Base-by-base conservation (phyloP, 164 flowering plant species). In the Magnolia changhungtana region DNA sequence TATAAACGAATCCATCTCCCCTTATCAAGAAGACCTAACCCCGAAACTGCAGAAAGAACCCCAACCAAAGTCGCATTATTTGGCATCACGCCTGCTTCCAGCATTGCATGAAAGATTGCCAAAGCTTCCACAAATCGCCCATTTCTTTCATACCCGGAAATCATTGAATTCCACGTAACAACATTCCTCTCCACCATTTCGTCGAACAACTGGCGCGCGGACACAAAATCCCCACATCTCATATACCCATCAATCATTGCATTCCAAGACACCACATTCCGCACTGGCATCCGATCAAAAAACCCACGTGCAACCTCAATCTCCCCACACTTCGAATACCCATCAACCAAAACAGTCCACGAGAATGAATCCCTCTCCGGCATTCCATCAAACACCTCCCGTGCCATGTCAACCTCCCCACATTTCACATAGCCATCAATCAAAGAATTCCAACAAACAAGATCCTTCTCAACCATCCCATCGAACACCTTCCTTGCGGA, bases 21-120 rank as follows among this genome's bases (percentile, higher is more conserved):
- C 83, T 83, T 79, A 76, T 77, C 80, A 45, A 83, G 75, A 0
- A 82, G 81, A 29, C 88, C 86, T 78, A 85, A 10, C 8, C 81
- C 83, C 6, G 82, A 82, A 78, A 82, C 81, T 31, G 82, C 77
- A 69, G 74, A 68, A 69, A 80, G 79, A 63, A 64, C 74, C 63
- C 76, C 74, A 29, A 76, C 79, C 50, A 80, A 68, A 19, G 79
- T 76, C 14, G 74, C 67, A 16, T 69, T 9, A 80, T 73, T 73
- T 4, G 79, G 77, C 74, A 77, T 85, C 64, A 81, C 72, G 3
- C 88, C 87, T 18, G 69, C 71, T 45, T 69, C 83, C 14, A 87
- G 58, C 92, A 90, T 84, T 73, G 86, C 78, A 29, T 82, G 72
- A 76, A 88, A 83, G 70, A 89, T 31, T 64, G 77, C 63, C 13